phyloP scores from a whole-genome alignment of 2,329 filamentous ascomycete genomes.

The Blastomyces emzantsi region DNA sequence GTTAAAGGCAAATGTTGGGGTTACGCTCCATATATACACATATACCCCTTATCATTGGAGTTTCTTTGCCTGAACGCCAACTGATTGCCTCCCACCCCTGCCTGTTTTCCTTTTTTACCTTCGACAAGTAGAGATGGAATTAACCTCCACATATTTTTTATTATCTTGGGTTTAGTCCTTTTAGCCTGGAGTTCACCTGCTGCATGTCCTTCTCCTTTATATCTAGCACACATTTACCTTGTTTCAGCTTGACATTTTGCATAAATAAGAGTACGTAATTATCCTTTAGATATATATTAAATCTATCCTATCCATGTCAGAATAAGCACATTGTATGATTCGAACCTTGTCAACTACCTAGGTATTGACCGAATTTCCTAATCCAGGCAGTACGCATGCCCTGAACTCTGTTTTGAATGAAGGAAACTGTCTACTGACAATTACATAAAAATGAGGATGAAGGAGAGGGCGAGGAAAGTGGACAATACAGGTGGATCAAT shows the following conservation, averaged over 20 bases:
- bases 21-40: background rate
- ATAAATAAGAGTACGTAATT: background rate
- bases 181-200: slow-evolving; percentile 4
- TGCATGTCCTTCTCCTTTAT: background rate
- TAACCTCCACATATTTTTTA: background rate
- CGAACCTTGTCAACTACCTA: background rate
- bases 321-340: background rate
- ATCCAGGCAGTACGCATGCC: background rate
- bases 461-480: background rate
- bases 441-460: background rate
- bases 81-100: background rate
- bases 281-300: background rate
- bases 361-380: background rate
- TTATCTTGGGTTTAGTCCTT: background rate
- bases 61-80: background rate
- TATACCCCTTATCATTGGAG: background rate
- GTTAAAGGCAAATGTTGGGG: background rate
- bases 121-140: background rate
- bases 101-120: background rate
- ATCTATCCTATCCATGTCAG: background rate
- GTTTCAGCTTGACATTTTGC: background rate
- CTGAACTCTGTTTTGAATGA: background rate
- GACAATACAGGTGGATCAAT: background rate
- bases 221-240: background rate
- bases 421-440: background rate